Conservation (phyloP, 345 rosid species). For the Gossypium herbaceum region DNA sequence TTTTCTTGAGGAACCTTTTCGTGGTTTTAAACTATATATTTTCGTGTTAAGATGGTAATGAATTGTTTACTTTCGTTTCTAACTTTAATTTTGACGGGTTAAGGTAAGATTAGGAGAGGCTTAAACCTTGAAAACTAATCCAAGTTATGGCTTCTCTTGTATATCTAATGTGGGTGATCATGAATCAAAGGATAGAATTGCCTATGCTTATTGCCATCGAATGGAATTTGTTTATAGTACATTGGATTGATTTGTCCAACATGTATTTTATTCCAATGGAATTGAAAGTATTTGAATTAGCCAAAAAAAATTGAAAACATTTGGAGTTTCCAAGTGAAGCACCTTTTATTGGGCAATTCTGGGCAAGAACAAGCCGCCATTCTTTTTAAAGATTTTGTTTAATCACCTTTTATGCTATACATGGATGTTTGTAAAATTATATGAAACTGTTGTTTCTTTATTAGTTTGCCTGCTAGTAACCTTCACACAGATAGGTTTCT, state of each 20-base stretch:
- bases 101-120: neutral
- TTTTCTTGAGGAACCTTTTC: neutral
- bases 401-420: neutral
- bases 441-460: neutral
- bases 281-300: no score
- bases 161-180: neutral
- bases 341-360: neutral
- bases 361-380: neutral
- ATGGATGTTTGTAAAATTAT: neutral
- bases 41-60: neutral
- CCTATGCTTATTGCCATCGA: neutral
- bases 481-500: neutral
- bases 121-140: neutral
- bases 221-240: neutral
- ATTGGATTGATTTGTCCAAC: neutral
- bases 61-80: neutral
- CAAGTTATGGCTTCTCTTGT: neutral
- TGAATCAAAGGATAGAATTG: no score
- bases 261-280: no score
- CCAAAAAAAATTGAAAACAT: no score
- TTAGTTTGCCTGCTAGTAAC: neutral
- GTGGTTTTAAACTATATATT: neutral
- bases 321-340: no score
- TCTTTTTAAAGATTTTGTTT: neutral
- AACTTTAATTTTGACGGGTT: neutral